Base-by-base conservation (phyloP, 331 rosid genomes). In the Rhamnella rubrinervis region DNA sequence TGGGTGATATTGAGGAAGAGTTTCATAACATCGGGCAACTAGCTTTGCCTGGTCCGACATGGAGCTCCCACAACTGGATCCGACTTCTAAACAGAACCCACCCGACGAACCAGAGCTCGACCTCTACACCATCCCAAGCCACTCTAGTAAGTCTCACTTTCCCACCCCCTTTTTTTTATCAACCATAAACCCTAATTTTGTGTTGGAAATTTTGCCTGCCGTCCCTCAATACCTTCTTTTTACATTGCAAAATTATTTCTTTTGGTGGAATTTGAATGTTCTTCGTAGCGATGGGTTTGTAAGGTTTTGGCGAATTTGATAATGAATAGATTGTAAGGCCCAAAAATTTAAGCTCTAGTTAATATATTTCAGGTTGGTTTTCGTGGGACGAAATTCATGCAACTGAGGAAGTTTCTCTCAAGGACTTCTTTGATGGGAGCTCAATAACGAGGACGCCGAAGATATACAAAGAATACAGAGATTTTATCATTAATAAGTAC, bases 301-400 rank as follows among this genome's bases (percentile, higher is more conserved):
- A 18, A 4, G 20, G 20, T n/a, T 55, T 25, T 55, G 5, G 18
- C 41, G 20, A 16, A 31, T 39, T 16, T 55, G 40, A 19, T 71
- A 56, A 63, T 12, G 71, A 25, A 6, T 20, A n/a, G 71, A n/a
- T 16, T 5, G 3, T 19, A 23, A 17, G 17, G 74, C n/a, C 16
- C 35, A 17, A 28, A 31, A 40, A 17, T 62, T 62, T 39, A 35
- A 4, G 8, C 57, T 74, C 35, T 2, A 66, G 41, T 39, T 59
- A 1, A n/a, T 51, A 71, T 53, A 8, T 37, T 38, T 8, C 78
- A 93, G 98, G 87, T 71, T 93, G 98, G 98, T 93, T 93, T 74
- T 41, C 76, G 78, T 93, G 98, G 98, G 97, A 89, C 63, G 95
- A 89, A 61, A 91, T 93, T 59, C 97, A 93, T 69, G 95, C 83